These are phyloP conservation scores for Entonaema liquescens DNA, from an alignment of 495 filamentous ascomycete genomes.

Conservation along the genomic window DNA sequence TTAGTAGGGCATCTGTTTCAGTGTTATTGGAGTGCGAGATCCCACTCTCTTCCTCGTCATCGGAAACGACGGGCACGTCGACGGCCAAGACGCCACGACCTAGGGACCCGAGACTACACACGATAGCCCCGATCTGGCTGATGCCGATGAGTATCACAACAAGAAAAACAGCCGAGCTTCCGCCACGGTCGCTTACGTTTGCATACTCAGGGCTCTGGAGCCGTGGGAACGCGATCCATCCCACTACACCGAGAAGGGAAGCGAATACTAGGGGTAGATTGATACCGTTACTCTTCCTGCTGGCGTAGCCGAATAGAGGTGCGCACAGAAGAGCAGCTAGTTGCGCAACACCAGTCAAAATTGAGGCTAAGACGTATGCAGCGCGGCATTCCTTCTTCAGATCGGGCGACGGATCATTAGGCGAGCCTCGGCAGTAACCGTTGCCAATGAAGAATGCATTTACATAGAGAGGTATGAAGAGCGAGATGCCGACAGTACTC, in stretches of 20 bases:
- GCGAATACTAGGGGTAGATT: slow-evolving; percentile 79
- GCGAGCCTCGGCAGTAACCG: slow-evolving; percentile 75
- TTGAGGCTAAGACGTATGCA: slow-evolving; percentile 85
- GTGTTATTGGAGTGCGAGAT: neutral
- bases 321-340: slow-evolving; percentile 84
- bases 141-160: slow-evolving; percentile 82
- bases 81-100: slow-evolving; percentile 77
- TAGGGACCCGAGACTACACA: slow-evolving; percentile 87
- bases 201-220: slow-evolving; percentile 75
- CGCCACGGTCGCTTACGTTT: slow-evolving; percentile 63
- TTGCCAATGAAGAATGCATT: slow-evolving; percentile 88
- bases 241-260: slow-evolving; percentile 73
- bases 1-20: slow-evolving; percentile 45
- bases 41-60: slow-evolving; percentile 44
- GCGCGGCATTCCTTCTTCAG: slow-evolving; percentile 81
- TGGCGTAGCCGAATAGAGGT: slow-evolving; percentile 84
- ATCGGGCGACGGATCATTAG: slow-evolving; percentile 66
- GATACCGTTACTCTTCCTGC: slow-evolving; percentile 64
- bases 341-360: slow-evolving; percentile 87
- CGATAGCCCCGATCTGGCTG: slow-evolving; percentile 94
- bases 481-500: slow-evolving; percentile 92
- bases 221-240: slow-evolving; percentile 76
- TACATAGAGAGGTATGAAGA: slow-evolving; percentile 91
- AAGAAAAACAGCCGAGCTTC: slow-evolving; percentile 73
- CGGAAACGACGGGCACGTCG: slow-evolving; percentile 46